Evolutionary conservation across 768 basidiomycete genomes (phyloP).

Genomic region (Naganishia friedmannii): DNA sequence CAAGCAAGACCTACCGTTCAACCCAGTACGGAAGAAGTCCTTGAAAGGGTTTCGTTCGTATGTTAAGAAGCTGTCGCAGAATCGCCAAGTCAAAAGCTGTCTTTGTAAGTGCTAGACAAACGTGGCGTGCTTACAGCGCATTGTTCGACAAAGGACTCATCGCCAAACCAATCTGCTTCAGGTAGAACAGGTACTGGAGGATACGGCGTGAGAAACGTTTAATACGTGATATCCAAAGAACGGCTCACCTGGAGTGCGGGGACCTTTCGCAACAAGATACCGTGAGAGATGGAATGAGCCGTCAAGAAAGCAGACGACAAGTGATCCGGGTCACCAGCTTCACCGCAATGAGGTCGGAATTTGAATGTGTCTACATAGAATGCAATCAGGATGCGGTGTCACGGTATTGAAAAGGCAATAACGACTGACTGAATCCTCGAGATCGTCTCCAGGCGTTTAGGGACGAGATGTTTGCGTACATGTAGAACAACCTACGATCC

Average conservation of each 20-base stretch:
- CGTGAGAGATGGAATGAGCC: slow-evolving; percentile 96
- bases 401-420: neutral
- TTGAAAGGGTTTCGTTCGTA: slow-evolving; percentile 97
- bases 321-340: slow-evolving; percentile 97
- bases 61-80: slow-evolving; percentile 51
- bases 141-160: slow-evolving; percentile 99
- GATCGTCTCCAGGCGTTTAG: slow-evolving; percentile 85
- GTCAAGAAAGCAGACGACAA: slow-evolving; percentile 93
- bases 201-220: neutral
- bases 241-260: slow-evolving; percentile 64
- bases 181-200: slow-evolving; percentile 86
- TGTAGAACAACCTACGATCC: slow-evolving; percentile 77
- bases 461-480: slow-evolving; percentile 93
- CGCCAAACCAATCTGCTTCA: slow-evolving; percentile 96
- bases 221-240: neutral
- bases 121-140: slow-evolving; percentile 60
- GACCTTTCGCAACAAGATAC: slow-evolving; percentile 96
- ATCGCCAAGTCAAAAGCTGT: neutral
- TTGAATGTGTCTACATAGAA: slow-evolving; percentile 78
- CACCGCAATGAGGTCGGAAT: slow-evolving; percentile 91
- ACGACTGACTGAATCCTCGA: slow-evolving; percentile 80
- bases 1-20: slow-evolving; percentile 60
- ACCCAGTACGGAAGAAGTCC: slow-evolving; percentile 91
- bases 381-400: slow-evolving; percentile 24
- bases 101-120: neutral